Evolutionary conservation across 805 yeast genomes (phyloP).

Genomic region (Pichia manshurica): DNA sequence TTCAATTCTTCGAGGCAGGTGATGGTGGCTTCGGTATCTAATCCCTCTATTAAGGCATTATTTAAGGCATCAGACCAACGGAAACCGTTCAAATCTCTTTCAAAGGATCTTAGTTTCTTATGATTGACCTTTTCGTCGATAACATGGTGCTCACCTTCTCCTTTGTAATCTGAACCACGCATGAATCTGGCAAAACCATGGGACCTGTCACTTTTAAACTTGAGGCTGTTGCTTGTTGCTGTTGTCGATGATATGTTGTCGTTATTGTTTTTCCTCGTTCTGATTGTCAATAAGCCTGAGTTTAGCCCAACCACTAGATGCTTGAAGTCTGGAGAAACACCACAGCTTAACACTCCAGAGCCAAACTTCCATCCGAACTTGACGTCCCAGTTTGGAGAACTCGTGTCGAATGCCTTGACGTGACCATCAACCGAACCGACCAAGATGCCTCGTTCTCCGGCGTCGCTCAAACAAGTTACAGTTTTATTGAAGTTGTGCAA

Average conservation of each 20-base stretch:
- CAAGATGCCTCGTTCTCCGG: constrained; percentile 71
- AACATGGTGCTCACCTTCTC: constrained; percentile 76
- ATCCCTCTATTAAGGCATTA: constrained; percentile 63
- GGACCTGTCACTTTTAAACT: constrained; percentile 39
- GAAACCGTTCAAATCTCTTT: constrained; percentile 77
- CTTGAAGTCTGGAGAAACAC: constrained; percentile 78
- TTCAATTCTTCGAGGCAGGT: constrained; percentile 83
- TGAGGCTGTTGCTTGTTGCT: constrained; percentile 17
- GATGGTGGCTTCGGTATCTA: constrained; percentile 71
- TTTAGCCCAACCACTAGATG: constrained; percentile 91
- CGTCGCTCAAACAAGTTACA: constrained; percentile 74
- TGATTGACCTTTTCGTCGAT: constrained; percentile 49
- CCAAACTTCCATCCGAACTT: constrained; percentile 98
- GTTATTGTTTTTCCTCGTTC: constrained; percentile 73
- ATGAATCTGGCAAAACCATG: constrained; percentile 74
- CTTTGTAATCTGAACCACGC: constrained; percentile 86
- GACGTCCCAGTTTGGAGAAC: constrained; percentile 71
- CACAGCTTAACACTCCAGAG: constrained; percentile 85
- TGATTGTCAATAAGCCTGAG: constrained; percentile 80
- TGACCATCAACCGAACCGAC: constrained; percentile 98
- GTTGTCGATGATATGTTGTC: constrained; percentile 25
- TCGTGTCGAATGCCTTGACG: constrained; percentile 85
- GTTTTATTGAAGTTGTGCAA: constrained; percentile 88
- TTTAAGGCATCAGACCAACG: constrained; percentile 92
- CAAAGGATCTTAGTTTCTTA: constrained; percentile 75